phyloP scores from a whole-genome alignment of 192 early-diverging fungal species.

The Phycomyces nitens region DNA sequence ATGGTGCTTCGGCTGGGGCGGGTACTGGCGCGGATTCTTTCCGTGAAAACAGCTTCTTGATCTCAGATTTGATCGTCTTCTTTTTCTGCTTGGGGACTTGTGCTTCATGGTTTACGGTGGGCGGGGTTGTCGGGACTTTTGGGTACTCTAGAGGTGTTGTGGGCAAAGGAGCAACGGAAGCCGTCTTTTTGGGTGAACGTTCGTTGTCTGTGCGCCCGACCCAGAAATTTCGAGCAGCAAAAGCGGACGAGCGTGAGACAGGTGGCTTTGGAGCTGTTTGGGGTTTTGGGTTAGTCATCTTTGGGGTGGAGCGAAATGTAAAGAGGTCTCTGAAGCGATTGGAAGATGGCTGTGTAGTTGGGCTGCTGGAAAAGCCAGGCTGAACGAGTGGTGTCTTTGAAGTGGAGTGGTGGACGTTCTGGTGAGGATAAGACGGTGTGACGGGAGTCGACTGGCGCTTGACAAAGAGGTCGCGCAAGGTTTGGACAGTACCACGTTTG shows the following conservation, averaged over 20 bases:
- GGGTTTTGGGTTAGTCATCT: constrained; percentile 1
- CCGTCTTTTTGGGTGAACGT: background rate
- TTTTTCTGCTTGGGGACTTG: constrained; percentile 2
- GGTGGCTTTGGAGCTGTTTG: constrained; percentile 1
- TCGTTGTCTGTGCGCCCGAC: background rate
- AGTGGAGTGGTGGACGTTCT: too few relatives aligned
- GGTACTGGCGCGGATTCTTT: constrained; percentile 1
- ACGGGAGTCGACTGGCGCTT: background rate
- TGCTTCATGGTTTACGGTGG: constrained; percentile 6
- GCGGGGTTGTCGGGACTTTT: background rate
- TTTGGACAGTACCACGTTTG: constrained; percentile 21
- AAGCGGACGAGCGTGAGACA: constrained; percentile 4
- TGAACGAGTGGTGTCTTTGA: too few relatives aligned
- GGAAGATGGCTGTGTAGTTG: too few relatives aligned
- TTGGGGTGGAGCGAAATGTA: too few relatives aligned
- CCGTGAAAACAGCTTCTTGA: constrained; percentile 12
- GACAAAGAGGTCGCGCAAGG: constrained; percentile 18
- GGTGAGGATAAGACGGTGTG: background rate
- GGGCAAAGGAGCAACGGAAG: constrained; percentile 1
- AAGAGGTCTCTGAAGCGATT: too few relatives aligned
- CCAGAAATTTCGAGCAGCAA: constrained; percentile 16
- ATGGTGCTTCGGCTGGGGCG: background rate
- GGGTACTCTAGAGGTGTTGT: background rate
- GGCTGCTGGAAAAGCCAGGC: too few relatives aligned
- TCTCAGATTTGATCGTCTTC: constrained; percentile 11